Evolutionary conservation across 179 eudicot species (phyloP), one percentile per base, ranked within the genome.

Genomic region (Patellifolia procumbens): DNA sequence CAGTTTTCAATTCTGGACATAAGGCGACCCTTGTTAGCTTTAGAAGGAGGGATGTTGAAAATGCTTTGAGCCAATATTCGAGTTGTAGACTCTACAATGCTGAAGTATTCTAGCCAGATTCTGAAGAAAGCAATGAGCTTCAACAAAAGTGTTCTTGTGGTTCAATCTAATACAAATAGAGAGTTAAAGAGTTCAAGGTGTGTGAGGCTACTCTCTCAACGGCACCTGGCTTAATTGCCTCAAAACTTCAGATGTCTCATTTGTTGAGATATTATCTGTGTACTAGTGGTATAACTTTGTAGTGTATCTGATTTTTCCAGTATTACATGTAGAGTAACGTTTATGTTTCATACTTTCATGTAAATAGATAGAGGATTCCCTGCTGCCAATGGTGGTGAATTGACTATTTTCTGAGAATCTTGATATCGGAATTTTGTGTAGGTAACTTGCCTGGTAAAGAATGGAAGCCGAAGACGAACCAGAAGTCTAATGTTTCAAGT

Each of bases 391-490:
- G 28, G 59, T 58, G 68, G 2, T 22, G 34, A 55, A 42, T 68
- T 28, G 16, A 20, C 11, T 3, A n/a, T 34, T 22, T 26, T 61
- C 34, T n/a, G n/a, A 51, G 37, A 67, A 49, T 42, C 20, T 68
- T 62, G 64, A 61, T 67, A 19, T 28, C 61, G 51, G 15, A 10
- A 46, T 74, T 35, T 78, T 62, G 7, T 62, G 9, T 70, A 92
- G 97, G 85, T 73, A 52, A 83, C 15, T 84, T 86, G 80, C 79
- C 91, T 73, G 87, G 83, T 68, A 94, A 89, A 86, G 97, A 92
- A 76, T 95, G 99, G 99, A 95, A 93, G 83, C 99, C 95, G 15
- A 95, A 95, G 82, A 75, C 90, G 29, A 91, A 77, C 75, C 83
- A 85, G 74, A 93, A 87, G 78, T 78, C 88, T 35, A 86, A 59